Conservation (phyloP, 2,329 filamentous ascomycete genomes). For the Aspergillus sp. region DNA sequence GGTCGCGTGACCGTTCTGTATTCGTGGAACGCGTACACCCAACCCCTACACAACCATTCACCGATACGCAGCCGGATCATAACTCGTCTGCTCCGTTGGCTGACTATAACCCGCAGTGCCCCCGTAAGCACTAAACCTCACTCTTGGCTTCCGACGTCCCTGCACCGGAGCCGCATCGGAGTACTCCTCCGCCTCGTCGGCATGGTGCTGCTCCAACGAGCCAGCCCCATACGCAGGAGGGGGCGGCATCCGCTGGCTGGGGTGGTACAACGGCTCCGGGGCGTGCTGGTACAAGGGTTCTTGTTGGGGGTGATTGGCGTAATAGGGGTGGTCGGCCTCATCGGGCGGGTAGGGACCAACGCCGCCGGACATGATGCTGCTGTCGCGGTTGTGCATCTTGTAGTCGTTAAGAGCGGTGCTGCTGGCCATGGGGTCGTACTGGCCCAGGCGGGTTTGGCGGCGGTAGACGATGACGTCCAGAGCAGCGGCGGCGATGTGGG, state of each 20-base stretch:
- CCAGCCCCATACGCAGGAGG: slow-evolving; percentile 2
- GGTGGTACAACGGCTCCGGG: background rate
- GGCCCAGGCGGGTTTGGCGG: slow-evolving; percentile 48
- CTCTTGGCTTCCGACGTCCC: slow-evolving; percentile 22
- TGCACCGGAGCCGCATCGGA: slow-evolving; percentile 29
- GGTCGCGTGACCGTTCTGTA: background rate
- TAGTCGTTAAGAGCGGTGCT: slow-evolving; percentile 34
- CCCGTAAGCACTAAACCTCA: slow-evolving; percentile 27
- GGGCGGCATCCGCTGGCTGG: background rate
- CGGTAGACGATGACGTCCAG: slow-evolving; percentile 55
- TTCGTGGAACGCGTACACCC: too few species aligned
- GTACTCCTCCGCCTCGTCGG: slow-evolving; percentile 30
- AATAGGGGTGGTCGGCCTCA: slow-evolving; percentile 11
- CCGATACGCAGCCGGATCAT: slow-evolving; percentile 38
- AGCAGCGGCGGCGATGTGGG: slow-evolving; percentile 50
- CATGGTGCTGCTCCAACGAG: slow-evolving; percentile 25
- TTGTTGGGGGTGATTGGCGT: slow-evolving; percentile 6
- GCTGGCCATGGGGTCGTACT: slow-evolving; percentile 51
- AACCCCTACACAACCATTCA: slow-evolving; percentile 17
- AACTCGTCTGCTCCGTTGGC: slow-evolving; percentile 36
- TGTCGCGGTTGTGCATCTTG: slow-evolving; percentile 36
- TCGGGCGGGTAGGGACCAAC: slow-evolving; percentile 15
- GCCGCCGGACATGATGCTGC: slow-evolving; percentile 18
- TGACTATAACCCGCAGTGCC: slow-evolving; percentile 26
- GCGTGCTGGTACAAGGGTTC: background rate